Percentiles rank a stretch among this genome's conserved stretches.
phyloP scores from a whole-genome alignment of 1,284 basidiomycete species.

The Irpex sp. region DNA sequence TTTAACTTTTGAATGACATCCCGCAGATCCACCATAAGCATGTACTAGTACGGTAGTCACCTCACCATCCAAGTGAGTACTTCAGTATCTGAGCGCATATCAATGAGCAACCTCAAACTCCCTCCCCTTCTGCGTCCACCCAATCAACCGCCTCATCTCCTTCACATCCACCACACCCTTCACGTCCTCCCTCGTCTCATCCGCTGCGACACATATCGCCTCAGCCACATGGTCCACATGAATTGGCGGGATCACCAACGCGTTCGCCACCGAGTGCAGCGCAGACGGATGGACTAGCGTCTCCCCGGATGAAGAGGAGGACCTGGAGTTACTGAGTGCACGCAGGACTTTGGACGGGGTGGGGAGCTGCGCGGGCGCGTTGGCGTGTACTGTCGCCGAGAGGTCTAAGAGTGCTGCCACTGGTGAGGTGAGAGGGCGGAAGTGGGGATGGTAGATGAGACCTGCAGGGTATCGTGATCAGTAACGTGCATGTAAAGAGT shows the following conservation, averaged over 20 bases:
- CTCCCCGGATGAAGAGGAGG: conserved; percentile 13
- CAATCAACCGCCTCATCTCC: conserved; percentile 73
- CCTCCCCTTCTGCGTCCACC: conserved; percentile 45
- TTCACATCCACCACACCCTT: conserved; percentile 72
- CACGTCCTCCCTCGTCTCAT: conserved; percentile 39
- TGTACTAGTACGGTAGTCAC: neutral
- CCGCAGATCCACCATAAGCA: neutral
- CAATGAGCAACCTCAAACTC: neutral
- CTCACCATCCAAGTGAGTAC: too few relatives aligned
- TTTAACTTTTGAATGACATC: neutral
- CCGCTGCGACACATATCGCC: conserved; percentile 62
- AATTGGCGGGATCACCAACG: conserved; percentile 80
- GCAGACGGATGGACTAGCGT: conserved; percentile 36
- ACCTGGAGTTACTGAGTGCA: conserved; percentile 24
- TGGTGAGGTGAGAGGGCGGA: conserved; percentile 84
- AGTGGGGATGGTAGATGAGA: conserved; percentile 93
- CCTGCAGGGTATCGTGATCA: conserved; percentile 45
- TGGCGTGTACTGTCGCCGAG: conserved; percentile 63
- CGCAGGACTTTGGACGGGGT: conserved; percentile 60
- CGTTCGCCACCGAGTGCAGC: conserved; percentile 70
- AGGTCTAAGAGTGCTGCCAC: conserved; percentile 84
- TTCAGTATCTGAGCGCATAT: too few relatives aligned
- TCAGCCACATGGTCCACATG: conserved; percentile 96
- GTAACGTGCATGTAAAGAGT: too few relatives aligned
- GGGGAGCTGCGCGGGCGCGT: conserved; percentile 53